Evolutionary conservation across 2,329 filamentous ascomycete genomes (phyloP), one percentile per base, ranked within the genome.

Genomic region (Arthroderma uncinatum): DNA sequence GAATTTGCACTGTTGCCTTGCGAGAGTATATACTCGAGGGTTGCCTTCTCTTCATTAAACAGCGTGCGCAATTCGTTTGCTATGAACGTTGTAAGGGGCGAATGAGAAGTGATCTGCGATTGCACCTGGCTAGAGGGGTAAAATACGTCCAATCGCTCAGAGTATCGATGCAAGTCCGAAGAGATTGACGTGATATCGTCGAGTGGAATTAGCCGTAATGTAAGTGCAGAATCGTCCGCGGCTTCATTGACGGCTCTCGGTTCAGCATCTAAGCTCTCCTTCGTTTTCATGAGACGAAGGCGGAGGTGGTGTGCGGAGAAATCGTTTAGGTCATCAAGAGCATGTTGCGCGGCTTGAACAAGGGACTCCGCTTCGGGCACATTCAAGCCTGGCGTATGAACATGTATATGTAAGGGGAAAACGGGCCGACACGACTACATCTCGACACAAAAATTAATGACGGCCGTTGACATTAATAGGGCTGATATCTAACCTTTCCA

Each of bases 21-120:
- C 1, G 82, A 85, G 14, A 89, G 76, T 19, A 90, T 79, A 66
- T 88, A 83, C 10, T 86, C 85, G 61, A 97, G 85, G 60, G 89
- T 87, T 21, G 89, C 84, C 64, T 92, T 90, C 70, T 98, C 93
- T 71, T 97, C 90, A 3, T 82, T 80, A 66, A 95, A 97, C 0
- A 91, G 80, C 0, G 80, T 79, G 56, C 88, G 84, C 12, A 98
- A 76, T 64, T 92, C 84, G 48, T 82, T 80, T 2, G 91, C 89
- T 48, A 97, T 82, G 62, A 86, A 94, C 0, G 81, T 82, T 0
- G 88, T 88, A 1, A 94, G 77, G 2, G 82, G 74, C 0, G 87
- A 87, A n/a, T 85, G 85, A 1, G 85, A 83, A 0, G 86, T 83
- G 0, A 81, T 84, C 6, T 79, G 77, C 0, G 83, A 80, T 0